Evolutionary conservation across 495 filamentous ascomycete genomes (phyloP).

Genomic region (Cryomyces minteri): DNA sequence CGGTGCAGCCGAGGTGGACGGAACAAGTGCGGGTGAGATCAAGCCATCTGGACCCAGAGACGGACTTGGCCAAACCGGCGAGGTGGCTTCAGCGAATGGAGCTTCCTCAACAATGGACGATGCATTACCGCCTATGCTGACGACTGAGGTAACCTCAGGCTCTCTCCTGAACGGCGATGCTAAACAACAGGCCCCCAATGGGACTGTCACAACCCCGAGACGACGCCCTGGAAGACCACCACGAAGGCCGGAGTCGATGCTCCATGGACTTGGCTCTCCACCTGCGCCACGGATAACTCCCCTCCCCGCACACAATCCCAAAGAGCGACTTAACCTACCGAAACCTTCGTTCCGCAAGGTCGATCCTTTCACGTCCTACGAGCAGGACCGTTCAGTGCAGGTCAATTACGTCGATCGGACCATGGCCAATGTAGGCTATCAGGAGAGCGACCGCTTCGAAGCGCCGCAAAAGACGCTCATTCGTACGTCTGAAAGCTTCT

Average conservation of each 20-base stretch:
- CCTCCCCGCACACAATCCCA: constrained; percentile 45
- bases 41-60: constrained; percentile 3
- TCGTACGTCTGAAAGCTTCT: constrained; percentile 53
- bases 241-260: constrained; percentile 39
- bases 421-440: constrained; percentile 89
- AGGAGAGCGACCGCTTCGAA: constrained; percentile 76
- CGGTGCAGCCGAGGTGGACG: constrained; percentile 70
- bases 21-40: constrained; percentile 21
- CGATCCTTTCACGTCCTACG: constrained; percentile 42
- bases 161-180: constrained; percentile 18
- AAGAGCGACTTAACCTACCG: constrained; percentile 44
- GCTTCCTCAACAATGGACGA: constrained; percentile 10
- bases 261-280: constrained; percentile 38
- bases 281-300: constrained; percentile 39
- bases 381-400: constrained; percentile 39
- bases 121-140: neutral
- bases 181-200: neutral
- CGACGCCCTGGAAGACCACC: constrained; percentile 43
- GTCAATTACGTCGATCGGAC: constrained; percentile 69
- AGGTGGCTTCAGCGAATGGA: constrained; percentile 8
- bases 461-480: constrained; percentile 61
- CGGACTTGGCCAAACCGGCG: neutral
- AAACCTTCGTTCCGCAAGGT: constrained; percentile 39
- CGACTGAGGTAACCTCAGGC: constrained; percentile 11
- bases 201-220: constrained; percentile 24